Evolutionary conservation across 2,329 filamentous ascomycete species (phyloP), one percentile per base, ranked within the genome.

Genomic region (Calonectria pseudoreteaudii): DNA sequence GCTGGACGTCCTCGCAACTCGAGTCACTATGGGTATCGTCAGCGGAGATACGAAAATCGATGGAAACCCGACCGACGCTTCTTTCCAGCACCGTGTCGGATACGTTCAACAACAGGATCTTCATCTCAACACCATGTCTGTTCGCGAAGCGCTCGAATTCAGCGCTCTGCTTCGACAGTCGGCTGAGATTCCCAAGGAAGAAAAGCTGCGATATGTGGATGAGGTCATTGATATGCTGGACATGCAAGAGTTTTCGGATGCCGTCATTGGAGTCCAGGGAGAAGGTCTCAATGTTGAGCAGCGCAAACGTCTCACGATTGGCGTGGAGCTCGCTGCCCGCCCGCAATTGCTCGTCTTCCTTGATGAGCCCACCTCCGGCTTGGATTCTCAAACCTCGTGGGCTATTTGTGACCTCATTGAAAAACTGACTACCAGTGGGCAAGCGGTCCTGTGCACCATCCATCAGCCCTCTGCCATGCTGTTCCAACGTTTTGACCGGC

Each of bases 361-460:
- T 18, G 94, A 95, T 78, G 94, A 95, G 79, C 94, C 94, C 2
- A 95, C 93, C 3, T 94, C 93, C 10, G 94, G 94, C 80, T 88
- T 95, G 13, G 93, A 95, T 82, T 92, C 89, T 78, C 93, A 95
- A 80, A 94, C 93, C 1, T 93, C 93, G 0, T 95, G 93, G 92
- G 92, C 93, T 65, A 95, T 95, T 80, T 90, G 92, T 38, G 90
- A 91, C 81, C 87, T 95, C 4, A 89, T 95, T 71, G 90, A 93
- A 77, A 95, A 94, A 75, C 85, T 93, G 4, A 87, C 90, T 0
- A 80, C 84, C 10, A 85, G 81, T 13, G 86, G 86, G 0, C 87
- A 88, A 74, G 86, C 87, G 16, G 80, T 88, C 0, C 79, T 88
- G 0, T 86, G 86, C 49, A 88, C 87, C 0, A 88, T 88, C 6